Conservation (phyloP, 2,329 filamentous ascomycete genomes). For the Fusarium mundagurra region DNA sequence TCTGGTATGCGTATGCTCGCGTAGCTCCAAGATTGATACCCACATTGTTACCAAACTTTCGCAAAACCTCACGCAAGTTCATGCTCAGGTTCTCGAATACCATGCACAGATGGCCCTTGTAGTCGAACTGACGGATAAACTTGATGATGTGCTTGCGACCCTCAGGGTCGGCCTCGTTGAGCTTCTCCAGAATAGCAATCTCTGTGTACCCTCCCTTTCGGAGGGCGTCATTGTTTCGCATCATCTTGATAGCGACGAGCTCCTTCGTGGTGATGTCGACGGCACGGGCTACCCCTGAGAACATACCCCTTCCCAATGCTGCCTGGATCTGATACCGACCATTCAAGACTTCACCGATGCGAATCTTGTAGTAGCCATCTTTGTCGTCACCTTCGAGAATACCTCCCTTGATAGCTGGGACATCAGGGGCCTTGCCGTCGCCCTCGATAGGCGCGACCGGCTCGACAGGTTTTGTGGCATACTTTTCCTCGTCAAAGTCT, state of each 20-base stretch:
- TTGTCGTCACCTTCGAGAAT: slow-evolving; percentile 93
- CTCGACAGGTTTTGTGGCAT: slow-evolving; percentile 61
- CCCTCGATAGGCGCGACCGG: slow-evolving; percentile 49
- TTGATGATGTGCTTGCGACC: slow-evolving; percentile 92
- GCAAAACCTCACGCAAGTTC: slow-evolving; percentile 92
- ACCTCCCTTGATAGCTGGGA: slow-evolving; percentile 73
- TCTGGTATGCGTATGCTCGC: slow-evolving; percentile 89
- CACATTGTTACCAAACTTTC: slow-evolving; percentile 94
- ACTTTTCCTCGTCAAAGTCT: slow-evolving; percentile 75
- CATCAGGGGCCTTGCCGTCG: slow-evolving; percentile 58
- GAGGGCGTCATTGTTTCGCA: slow-evolving; percentile 94
- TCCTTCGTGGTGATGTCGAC: slow-evolving; percentile 78
- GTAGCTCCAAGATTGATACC: slow-evolving; percentile 92
- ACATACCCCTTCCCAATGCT: slow-evolving; percentile 92
- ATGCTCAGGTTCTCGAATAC: slow-evolving; percentile 95
- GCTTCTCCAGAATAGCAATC: slow-evolving; percentile 89
- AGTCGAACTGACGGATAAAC: slow-evolving; percentile 88
- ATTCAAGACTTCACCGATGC: slow-evolving; percentile 89
- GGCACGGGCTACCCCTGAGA: slow-evolving; percentile 93
- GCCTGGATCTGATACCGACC: slow-evolving; percentile 90
- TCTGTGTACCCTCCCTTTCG: slow-evolving; percentile 93
- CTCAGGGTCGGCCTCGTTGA: slow-evolving; percentile 85
- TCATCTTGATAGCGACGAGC: slow-evolving; percentile 96
- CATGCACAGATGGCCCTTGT: slow-evolving; percentile 95
- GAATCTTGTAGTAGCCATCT: slow-evolving; percentile 96